Evolutionary conservation across 257 asterid genomes (phyloP).

Genomic region (Jacaranda copaia): DNA sequence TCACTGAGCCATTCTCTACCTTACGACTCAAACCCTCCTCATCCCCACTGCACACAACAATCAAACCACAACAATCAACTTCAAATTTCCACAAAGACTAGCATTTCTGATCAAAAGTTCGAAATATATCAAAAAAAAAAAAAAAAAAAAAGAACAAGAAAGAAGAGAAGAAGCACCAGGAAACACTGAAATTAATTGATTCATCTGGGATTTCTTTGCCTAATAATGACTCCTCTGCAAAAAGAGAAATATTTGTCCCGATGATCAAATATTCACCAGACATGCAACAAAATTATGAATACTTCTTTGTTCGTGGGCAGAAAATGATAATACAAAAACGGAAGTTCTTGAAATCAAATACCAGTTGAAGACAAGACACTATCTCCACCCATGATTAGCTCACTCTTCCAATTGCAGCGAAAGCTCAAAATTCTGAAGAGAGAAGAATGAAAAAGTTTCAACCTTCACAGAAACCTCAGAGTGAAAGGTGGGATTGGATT

Average conservation of each 20-base stretch:
- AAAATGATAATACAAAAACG: not conserved
- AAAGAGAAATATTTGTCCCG: conserved; percentile 15
- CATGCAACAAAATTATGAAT: not conserved
- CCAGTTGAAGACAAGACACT: conserved; percentile 42
- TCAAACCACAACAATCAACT: conserved; percentile 13
- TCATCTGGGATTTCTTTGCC: conserved; percentile 35
- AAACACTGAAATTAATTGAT: conserved; percentile 30
- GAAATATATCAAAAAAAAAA: not conserved
- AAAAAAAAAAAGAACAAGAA: not conserved
- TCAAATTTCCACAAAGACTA: conserved; percentile 11
- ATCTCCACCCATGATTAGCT: conserved; percentile 65
- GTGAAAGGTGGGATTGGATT: not conserved
- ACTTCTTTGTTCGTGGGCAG: not conserved
- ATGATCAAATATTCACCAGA: not conserved
- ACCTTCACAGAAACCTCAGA: not conserved
- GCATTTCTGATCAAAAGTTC: not conserved
- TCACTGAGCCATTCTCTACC: conserved; percentile 37
- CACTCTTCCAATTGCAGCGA: not conserved
- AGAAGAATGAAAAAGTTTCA: not conserved
- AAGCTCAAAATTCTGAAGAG: conserved; percentile 24
- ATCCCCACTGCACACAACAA: conserved; percentile 42
- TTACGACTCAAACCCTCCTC: conserved; percentile 34
- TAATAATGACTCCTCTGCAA: conserved; percentile 53
- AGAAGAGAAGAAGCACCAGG: conserved; percentile 43
- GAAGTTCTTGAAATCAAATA: conserved; percentile 26